A percentile compares a stretch with the other conserved stretches of the same genome.
These are phyloP conservation scores for Cephalotrichum gorgonifer DNA, from an alignment of 2,329 filamentous ascomycete genomes.

Conservation along the genomic window DNA sequence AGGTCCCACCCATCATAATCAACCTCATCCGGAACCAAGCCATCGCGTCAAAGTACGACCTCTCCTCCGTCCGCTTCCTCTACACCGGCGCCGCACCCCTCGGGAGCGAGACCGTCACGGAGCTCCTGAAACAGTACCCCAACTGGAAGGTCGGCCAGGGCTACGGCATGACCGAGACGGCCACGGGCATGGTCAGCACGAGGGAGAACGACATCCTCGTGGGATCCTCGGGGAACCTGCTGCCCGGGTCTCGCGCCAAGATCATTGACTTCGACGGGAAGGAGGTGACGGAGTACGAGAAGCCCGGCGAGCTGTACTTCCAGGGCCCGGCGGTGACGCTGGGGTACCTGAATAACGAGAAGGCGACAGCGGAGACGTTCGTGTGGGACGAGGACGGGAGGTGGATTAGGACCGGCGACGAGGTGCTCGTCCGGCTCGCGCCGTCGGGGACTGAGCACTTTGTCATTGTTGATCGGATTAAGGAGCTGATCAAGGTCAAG, in stretches of 20 bases:
- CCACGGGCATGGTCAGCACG: slow-evolving; percentile 53
- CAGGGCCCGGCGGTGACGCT: slow-evolving; percentile 68
- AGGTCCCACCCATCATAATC: slow-evolving; percentile 72
- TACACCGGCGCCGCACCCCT: slow-evolving; percentile 70
- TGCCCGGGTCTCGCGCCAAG: slow-evolving; percentile 54
- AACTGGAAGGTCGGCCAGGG: slow-evolving; percentile 58
- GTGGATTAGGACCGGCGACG: slow-evolving; percentile 81
- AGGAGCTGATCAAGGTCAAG: slow-evolving; percentile 70
- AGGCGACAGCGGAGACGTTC: slow-evolving; percentile 74
- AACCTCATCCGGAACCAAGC: slow-evolving; percentile 55
- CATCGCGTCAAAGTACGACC: slow-evolving; percentile 52
- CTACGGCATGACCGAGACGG: slow-evolving; percentile 68
- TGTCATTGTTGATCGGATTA: slow-evolving; percentile 68
- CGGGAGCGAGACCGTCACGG: slow-evolving; percentile 56
- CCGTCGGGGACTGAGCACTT: slow-evolving; percentile 66
- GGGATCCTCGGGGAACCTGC: slow-evolving; percentile 57
- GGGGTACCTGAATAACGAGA: slow-evolving; percentile 79
- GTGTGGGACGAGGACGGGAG: slow-evolving; percentile 52
- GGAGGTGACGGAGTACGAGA: slow-evolving; percentile 58
- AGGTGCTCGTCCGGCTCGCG: slow-evolving; percentile 58
- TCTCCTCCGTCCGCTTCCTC: slow-evolving; percentile 52
- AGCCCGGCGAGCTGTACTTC: slow-evolving; percentile 71
- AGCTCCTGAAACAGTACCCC: slow-evolving; percentile 51
- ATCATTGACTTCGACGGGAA: slow-evolving; percentile 56
- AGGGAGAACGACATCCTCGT: slow-evolving; percentile 49